A percentile compares a stretch with the other conserved stretches of the same genome.
Evolutionary conservation across 371 early-diverging fungal species (phyloP).

Genomic region (Blastocladiella emersonii): DNA sequence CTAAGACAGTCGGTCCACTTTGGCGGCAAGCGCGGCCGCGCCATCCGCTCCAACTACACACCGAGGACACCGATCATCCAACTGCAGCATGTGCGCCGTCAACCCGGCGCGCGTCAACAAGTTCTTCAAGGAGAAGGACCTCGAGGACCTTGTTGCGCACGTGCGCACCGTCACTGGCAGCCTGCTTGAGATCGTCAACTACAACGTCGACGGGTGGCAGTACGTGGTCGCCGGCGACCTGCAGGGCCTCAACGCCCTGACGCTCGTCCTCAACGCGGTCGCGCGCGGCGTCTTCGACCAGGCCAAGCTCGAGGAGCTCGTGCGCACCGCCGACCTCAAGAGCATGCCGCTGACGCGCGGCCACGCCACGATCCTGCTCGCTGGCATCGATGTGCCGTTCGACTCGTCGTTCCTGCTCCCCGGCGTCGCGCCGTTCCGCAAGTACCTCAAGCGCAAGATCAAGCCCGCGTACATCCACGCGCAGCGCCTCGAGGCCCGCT

Average conservation of each 20-base stretch:
- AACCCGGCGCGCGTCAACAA: constrained; percentile 80
- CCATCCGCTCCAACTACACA: constrained; percentile 78
- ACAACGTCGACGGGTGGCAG: constrained; percentile 92
- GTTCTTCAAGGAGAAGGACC: constrained; percentile 71
- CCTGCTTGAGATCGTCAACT: constrained; percentile 90
- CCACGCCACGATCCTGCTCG: constrained; percentile 78
- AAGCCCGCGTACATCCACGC: constrained; percentile 63
- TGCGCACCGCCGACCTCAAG: constrained; percentile 26
- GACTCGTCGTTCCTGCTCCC: constrained; percentile 82
- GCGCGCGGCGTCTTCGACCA: constrained; percentile 53
- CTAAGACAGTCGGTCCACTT: constrained; percentile 88
- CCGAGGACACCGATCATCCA: constrained; percentile 75
- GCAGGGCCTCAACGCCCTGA: constrained; percentile 60
- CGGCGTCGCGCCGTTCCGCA: constrained; percentile 86
- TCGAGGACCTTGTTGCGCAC: constrained; percentile 64
- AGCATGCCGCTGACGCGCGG: constrained; percentile 67
- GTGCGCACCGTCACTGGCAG: constrained; percentile 62
- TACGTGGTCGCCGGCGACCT: constrained; percentile 88
- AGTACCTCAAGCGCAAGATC: constrained; percentile 66
- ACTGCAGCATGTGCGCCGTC: constrained; percentile 91
- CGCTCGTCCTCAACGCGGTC: constrained; percentile 67
- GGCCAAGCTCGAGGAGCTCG: constrained; percentile 52
- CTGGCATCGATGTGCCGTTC: constrained; percentile 94
- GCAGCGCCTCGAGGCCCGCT: constrained; percentile 57
- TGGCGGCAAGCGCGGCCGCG: constrained; percentile 79